Base-by-base conservation (phyloP, 345 rosid genomes). In the Balakata baccata region DNA sequence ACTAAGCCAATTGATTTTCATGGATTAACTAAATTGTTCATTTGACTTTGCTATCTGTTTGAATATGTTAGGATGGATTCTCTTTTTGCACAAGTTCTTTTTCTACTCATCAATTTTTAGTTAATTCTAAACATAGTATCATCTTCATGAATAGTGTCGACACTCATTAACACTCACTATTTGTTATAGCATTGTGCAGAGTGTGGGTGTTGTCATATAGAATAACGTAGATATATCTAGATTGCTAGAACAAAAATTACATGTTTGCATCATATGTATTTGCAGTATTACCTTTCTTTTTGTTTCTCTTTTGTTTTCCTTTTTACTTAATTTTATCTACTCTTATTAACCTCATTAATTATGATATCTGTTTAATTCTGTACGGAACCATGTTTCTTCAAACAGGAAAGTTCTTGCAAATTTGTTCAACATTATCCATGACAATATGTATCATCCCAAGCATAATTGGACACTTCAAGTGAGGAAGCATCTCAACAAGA, bases 401-500 rank as follows among this genome's bases (percentile, higher is more conserved):
- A 75, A 77, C 93, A 93, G 99, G 87, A 88, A 90, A 87, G 74
- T 79, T 74, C 78, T 93, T 53, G 90, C 84, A 46, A 79, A 81
- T 66, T 78, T 87, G 59, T 83, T 96, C 79, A 85, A 86, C 77
- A 60, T 68, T 34, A 90, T 85, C 29, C 85, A 85, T 16, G 94
- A 90, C 53, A 84, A 88, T 80, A 82, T 89, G 87, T 91, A 91
- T 86, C 86, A 90, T 83, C 93, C 93, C 29, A 89, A 78, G 76
- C 89, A 70, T 68, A 84, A 89, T 76, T 96, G 99, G 99, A 91
- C 87, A 3, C 85, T 88, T 74, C 76, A 60, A 45, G 92, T 87
- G 69, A 87, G 85, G 81, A 83, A 91, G 57, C 95, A 93, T 86
- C 96, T 96, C 18, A 96, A 90, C 75, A 85, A 82, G 81, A 96